Percentiles rank a stretch among this genome's conserved stretches.
Evolutionary conservation across 805 yeast genomes (phyloP).

Genomic region (Candida caryicola): DNA sequence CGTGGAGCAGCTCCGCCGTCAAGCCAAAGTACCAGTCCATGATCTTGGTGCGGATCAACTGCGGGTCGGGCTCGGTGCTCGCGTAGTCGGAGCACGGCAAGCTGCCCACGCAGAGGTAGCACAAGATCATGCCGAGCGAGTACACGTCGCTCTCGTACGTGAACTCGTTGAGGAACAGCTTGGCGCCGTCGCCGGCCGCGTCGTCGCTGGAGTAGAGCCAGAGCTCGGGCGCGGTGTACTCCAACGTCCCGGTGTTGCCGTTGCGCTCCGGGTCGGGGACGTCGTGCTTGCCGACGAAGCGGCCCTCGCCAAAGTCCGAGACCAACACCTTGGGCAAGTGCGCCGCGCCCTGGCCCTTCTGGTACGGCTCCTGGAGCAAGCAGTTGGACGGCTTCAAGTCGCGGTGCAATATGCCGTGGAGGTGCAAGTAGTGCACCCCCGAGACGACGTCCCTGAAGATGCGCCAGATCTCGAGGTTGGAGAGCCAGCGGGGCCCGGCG

Average conservation of each 20-base stretch:
- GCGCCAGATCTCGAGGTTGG: constrained; percentile 60
- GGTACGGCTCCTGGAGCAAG: constrained; percentile 46
- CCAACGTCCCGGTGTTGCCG: constrained; percentile 86
- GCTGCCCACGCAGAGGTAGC: constrained; percentile 66
- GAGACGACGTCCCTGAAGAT: constrained; percentile 64
- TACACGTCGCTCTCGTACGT: constrained; percentile 74
- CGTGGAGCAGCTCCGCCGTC: constrained; percentile 16
- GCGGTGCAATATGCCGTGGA: constrained; percentile 75
- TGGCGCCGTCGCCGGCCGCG: constrained; percentile 25
- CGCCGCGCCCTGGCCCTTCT: constrained; percentile 15
- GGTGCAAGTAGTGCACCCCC: constrained; percentile 73
- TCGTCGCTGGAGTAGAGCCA: constrained; percentile 33
- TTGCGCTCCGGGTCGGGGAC: constrained; percentile 44
- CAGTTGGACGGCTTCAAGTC: constrained; percentile 91
- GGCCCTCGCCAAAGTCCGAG: constrained; percentile 89
- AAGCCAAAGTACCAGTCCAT: constrained; percentile 28
- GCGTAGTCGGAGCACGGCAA: constrained; percentile 50
- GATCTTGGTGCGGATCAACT: constrained; percentile 23
- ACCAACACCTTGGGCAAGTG: constrained; percentile 68
- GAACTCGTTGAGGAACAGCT: constrained; percentile 50
- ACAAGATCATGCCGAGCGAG: constrained; percentile 79
- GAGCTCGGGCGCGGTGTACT: constrained; percentile 84
- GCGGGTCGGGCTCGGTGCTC: constrained; percentile 26
- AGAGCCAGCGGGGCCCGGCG: constrained; percentile 31
- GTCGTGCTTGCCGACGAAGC: constrained; percentile 56